phyloP scores from a whole-genome alignment of 2,329 filamentous ascomycete genomes.

The Xylariaceae sp. region DNA sequence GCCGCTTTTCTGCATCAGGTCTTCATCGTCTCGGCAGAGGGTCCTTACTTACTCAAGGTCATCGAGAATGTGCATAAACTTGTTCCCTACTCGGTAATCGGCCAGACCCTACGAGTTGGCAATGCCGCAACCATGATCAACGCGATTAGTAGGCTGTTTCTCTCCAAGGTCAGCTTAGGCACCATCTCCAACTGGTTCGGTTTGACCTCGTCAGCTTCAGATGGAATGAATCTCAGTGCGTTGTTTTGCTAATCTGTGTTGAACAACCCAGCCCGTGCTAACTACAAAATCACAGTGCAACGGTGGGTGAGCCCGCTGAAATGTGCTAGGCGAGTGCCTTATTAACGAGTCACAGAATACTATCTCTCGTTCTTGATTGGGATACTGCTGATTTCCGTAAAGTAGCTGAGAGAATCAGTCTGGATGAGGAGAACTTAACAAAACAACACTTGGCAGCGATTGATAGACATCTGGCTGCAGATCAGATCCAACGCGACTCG shows the following conservation, averaged over 20 bases:
- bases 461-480: slow-evolving; percentile 49
- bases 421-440: slow-evolving; percentile 50
- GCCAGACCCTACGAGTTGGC: slow-evolving; percentile 68
- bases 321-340: slow-evolving; percentile 1
- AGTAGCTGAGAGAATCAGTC: slow-evolving; percentile 59
- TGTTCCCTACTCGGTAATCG: slow-evolving; percentile 65
- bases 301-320: slow-evolving; percentile 30
- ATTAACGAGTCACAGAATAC: slow-evolving; percentile 48
- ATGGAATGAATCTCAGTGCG: slow-evolving; percentile 65
- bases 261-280: not conserved
- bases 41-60: slow-evolving; percentile 66
- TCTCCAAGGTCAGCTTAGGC: slow-evolving; percentile 72
- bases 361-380: slow-evolving; percentile 67
- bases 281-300: slow-evolving; percentile 45
- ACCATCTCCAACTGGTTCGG: slow-evolving; percentile 76
- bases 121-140: slow-evolving; percentile 80
- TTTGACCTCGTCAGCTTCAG: slow-evolving; percentile 62
- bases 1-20: slow-evolving; percentile 70
- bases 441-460: slow-evolving; percentile 59
- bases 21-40: slow-evolving; percentile 68
- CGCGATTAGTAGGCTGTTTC: slow-evolving; percentile 64
- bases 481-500: slow-evolving; percentile 53
- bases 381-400: slow-evolving; percentile 67
- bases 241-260: not conserved
- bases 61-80: slow-evolving; percentile 65